Evolutionary conservation across 768 basidiomycete species (phyloP).

Genomic region (Lactifluus subvellereus): DNA sequence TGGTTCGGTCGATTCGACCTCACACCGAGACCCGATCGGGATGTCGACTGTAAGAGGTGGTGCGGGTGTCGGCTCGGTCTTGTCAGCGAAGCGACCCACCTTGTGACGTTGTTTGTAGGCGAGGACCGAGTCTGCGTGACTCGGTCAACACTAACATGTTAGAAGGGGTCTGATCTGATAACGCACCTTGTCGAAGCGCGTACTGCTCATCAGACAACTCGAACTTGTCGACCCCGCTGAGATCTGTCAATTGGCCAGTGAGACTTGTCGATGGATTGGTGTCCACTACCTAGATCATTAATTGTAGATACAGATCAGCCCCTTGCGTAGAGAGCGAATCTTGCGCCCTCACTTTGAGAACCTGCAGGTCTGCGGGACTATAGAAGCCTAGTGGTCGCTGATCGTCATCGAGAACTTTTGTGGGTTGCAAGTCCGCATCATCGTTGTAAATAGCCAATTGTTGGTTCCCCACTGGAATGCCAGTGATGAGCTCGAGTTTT

Average conservation of each 20-base stretch:
- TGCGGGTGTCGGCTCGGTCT: constrained; percentile 34
- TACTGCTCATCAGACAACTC: constrained; percentile 83
- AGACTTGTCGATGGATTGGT: constrained; percentile 68
- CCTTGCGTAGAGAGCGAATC: background rate
- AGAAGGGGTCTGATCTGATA: background rate
- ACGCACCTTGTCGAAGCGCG: constrained; percentile 66
- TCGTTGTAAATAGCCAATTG: constrained; percentile 56
- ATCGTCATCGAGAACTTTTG: constrained; percentile 62
- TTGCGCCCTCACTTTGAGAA: constrained; percentile 58
- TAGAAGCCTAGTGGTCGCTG: constrained; percentile 66
- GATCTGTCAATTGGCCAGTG: constrained; percentile 81
- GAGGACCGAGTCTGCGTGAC: constrained; percentile 68
- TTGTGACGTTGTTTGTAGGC: constrained; percentile 83
- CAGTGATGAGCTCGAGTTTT: constrained; percentile 89
- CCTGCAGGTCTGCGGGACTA: constrained; percentile 67
- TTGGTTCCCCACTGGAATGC: constrained; percentile 74
- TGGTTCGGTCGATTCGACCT: constrained; percentile 67
- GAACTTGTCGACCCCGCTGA: constrained; percentile 86
- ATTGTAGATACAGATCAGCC: background rate
- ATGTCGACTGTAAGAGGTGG: constrained; percentile 41
- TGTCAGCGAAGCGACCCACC: constrained; percentile 81
- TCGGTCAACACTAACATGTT: background rate
- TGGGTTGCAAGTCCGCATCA: constrained; percentile 43
- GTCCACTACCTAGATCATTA: constrained; percentile 52
- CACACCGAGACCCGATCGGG: constrained; percentile 67